Evolutionary conservation across 805 yeast species (phyloP), one percentile per base, ranked within the genome.

Genomic region (Candida odintsovae): DNA sequence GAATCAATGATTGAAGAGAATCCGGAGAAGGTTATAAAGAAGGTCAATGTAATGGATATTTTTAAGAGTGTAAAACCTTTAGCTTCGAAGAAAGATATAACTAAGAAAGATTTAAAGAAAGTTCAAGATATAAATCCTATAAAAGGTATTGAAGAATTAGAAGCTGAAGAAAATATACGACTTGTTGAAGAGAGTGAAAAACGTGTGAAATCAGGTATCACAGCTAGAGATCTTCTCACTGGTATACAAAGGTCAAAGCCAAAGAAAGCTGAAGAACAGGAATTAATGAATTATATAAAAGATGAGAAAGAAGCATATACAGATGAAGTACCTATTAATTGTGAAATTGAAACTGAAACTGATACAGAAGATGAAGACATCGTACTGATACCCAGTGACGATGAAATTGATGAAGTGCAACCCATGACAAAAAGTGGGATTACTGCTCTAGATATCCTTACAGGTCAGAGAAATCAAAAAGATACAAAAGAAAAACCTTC

Each of bases 151-250:
- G 20, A 33, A 16, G 13, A 16, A 12, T 3, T 33, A 16, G 36
- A 33, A 16, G 20, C 36, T 28, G 36, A 33, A 33, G 36, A 18
- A 16, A 16, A 18, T 20, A 33, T 33, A n/a, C 20, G 36, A 33
- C 20, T 33, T 33, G 20, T 16, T 5, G 20, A 33, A 33, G 36
- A 33, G 20, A 16, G 36, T 12, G 20, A 33, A 16, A 38, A 36
- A 28, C 25, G 25, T 16, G 13, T 6, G 3, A 46, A 46, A 38
- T 38, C 49, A 8, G 53, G 55, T 3, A 40, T 53, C 9, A 44
- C 55, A 1, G 54, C 55, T 2, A 45, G 42, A 15, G 57, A 55
- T 23, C 40, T 54, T 13, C 48, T 54, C 28, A 46, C 43, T 3
- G 51, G 52, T 16, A 42, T 29, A 11, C 20, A 6, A 6, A 33